Base-by-base conservation (phyloP, 164 flowering plant species). In the Magnolia kwangsiensis region DNA sequence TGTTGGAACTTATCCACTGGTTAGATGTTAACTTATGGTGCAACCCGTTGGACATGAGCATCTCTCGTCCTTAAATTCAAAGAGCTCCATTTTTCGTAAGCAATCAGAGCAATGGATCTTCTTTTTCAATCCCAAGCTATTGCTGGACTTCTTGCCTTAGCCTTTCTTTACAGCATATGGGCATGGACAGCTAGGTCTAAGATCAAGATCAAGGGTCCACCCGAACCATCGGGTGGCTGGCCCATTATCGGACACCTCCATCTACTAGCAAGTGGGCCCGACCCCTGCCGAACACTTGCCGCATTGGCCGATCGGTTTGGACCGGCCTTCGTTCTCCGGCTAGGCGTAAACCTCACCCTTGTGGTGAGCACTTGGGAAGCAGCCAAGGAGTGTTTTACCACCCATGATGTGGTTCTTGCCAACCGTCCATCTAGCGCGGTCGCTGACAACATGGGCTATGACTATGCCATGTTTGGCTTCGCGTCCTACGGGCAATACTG, bases 171-270 rank as follows among this genome's bases (percentile, higher is more conserved):
- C 70, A 16, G 64, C 9, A 8, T 74, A 18, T 29, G 66, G 68
- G 24, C 14, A 8, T n/a, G 21, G 58, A 51, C 66, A 1, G 13
- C 19, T 29, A 70, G 10, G 27, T 8, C 7, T 5, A 66, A 8
- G 69, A 66, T 0, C 45, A 50, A 20, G 1, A 66, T 4, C 13
- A 21, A 14, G 13, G 21, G 37, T 20, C 45, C 81, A 16, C 78
- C 81, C 0, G 73, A 75, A 45, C 81, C 72, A 0, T 20, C 21
- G 2, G 76, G 81, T 0, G 63, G 51, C 31, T 68, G 73, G 75
- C 81, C 75, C 49, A 5, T 79, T 20, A 79, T 72, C 20, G 81
- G 78, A 29, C 82, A 80, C 73, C 76, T 80, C 66, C 79, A 45
- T 73, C 23, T 72, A 29, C 59, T 80, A 45, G 16, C 21, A 4